These are phyloP conservation scores for Cryphonectria parasitica DNA, from an alignment of 2,329 filamentous ascomycete species.

Conservation along the genomic window DNA sequence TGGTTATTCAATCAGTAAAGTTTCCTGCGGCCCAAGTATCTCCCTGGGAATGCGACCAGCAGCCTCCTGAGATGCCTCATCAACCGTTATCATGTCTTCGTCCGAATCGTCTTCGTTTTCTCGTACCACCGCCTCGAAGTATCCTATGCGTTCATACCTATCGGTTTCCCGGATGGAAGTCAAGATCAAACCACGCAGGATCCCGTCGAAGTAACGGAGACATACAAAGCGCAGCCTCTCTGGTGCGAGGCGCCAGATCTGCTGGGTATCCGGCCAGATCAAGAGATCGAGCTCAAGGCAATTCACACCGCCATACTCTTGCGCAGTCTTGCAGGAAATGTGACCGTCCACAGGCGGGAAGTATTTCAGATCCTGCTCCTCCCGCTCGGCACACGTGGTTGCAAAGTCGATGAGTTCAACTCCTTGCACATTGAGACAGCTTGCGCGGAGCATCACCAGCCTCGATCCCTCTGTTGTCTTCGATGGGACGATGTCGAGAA, in stretches of 20 bases:
- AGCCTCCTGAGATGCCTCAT: neutral
- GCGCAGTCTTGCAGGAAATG: neutral
- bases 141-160: neutral
- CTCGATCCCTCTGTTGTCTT: neutral
- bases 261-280: neutral
- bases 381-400: neutral
- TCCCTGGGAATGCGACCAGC: neutral
- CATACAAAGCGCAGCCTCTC: neutral
- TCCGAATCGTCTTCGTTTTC: neutral
- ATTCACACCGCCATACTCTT: neutral
- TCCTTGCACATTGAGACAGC: neutral
- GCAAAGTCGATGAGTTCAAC: neutral
- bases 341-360: slow-evolving; percentile 3
- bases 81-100: neutral
- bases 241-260: neutral
- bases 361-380: neutral
- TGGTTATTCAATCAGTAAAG: neutral
- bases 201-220: neutral
- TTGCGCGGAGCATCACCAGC: neutral
- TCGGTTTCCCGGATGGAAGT: neutral
- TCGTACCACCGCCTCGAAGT: slow-evolving; percentile 3
- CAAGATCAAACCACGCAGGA: neutral
- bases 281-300: slow-evolving; percentile 2
- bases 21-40: neutral
- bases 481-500: neutral